Evolutionary conservation across 2,329 filamentous ascomycete species (phyloP).

Genomic region (Hypomyces rosellus): DNA sequence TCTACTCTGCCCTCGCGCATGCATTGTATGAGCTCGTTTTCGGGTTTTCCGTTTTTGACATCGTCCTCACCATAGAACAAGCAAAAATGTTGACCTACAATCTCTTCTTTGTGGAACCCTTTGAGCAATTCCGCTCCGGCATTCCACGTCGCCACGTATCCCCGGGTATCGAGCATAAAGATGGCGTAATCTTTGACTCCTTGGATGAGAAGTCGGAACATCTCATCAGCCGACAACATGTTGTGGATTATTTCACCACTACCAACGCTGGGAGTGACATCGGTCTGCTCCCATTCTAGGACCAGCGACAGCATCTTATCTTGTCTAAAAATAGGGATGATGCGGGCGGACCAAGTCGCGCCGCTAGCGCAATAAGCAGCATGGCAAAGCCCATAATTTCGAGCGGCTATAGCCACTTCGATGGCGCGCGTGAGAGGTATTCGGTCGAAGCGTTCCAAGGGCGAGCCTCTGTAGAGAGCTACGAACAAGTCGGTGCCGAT

Average conservation of each 20-base stretch:
- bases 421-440: conserved; percentile 21
- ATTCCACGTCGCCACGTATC: conserved; percentile 54
- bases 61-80: conserved; percentile 50
- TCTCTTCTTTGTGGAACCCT: conserved; percentile 47
- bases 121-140: conserved; percentile 49
- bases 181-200: conserved; percentile 58
- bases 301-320: conserved; percentile 24
- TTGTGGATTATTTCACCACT: conserved; percentile 18
- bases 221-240: conserved; percentile 40
- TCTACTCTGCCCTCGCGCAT: conserved; percentile 50
- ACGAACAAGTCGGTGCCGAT: conserved; percentile 23
- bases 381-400: conserved; percentile 19
- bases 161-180: conserved; percentile 52
- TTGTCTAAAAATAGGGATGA: conserved; percentile 25
- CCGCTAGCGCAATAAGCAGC: conserved; percentile 12
- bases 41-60: conserved; percentile 41
- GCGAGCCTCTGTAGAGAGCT: conserved; percentile 22
- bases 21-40: conserved; percentile 44
- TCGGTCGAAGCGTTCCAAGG: conserved; percentile 20
- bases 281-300: conserved; percentile 26
- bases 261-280: conserved; percentile 2
- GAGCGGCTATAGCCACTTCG: conserved; percentile 22
- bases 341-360: conserved; percentile 24
- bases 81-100: conserved; percentile 53
- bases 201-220: conserved; percentile 55